Evolutionary conservation across 257 asterid genomes (phyloP).

Genomic region (Solanum bulbocastanum): DNA sequence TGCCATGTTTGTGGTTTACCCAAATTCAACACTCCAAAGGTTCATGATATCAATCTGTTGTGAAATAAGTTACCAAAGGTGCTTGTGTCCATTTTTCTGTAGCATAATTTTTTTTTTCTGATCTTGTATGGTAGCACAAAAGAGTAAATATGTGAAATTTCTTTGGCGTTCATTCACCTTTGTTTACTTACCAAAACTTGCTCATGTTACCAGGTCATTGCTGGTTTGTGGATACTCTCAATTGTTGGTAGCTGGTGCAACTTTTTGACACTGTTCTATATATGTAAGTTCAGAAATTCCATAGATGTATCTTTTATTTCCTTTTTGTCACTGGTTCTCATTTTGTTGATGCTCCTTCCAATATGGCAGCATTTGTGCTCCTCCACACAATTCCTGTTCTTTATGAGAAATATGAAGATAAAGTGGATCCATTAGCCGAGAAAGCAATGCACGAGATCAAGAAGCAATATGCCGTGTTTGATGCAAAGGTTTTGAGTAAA

Average conservation of each 20-base stretch:
- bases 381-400: conserved; percentile 74
- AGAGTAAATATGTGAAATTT: neutral
- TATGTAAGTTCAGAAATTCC: conserved; percentile 29
- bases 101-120: neutral
- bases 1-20: neutral
- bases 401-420: conserved; percentile 75
- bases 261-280: conserved; percentile 75
- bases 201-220: conserved; percentile 35
- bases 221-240: conserved; percentile 70
- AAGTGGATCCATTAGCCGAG: conserved; percentile 65
- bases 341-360: neutral
- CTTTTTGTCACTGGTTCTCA: neutral
- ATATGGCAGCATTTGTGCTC: conserved; percentile 49
- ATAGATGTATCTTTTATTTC: neutral
- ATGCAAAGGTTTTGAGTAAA: conserved; percentile 62
- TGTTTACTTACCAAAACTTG: neutral
- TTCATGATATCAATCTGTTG: neutral
- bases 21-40: neutral
- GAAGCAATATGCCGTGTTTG: conserved; percentile 67
- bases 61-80: neutral
- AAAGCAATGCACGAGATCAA: conserved; percentile 54
- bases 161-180: neutral
- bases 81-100: neutral
- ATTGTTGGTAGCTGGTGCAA: conserved; percentile 74
- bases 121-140: neutral